phyloP scores from a whole-genome alignment of 2,329 filamentous ascomycete genomes.

The Cryoendolithus antarcticus region DNA sequence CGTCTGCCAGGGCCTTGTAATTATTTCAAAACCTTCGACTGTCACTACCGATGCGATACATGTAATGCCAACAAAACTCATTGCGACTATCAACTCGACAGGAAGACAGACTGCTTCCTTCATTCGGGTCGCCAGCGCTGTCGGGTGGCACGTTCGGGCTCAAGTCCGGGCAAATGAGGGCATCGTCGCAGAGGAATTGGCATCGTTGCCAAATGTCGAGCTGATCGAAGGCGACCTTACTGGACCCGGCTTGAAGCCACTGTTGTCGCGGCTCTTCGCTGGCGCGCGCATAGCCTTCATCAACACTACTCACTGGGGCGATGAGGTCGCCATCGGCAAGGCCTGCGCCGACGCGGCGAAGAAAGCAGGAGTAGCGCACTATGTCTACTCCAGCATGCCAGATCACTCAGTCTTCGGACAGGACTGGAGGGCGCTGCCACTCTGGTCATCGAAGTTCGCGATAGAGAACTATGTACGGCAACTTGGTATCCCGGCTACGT shows the following conservation, averaged over 20 bases:
- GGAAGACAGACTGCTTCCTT: constrained; percentile 92
- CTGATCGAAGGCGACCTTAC: constrained; percentile 55
- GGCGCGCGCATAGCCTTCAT: constrained; percentile 86
- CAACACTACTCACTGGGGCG: constrained; percentile 94
- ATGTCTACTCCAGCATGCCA: constrained; percentile 94
- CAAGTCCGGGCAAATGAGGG: constrained; percentile 81
- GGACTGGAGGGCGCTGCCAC: constrained; percentile 67
- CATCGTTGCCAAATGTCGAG: constrained; percentile 68
- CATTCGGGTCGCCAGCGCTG: constrained; percentile 82
- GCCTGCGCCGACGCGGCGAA: constrained; percentile 83
- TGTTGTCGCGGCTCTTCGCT: constrained; percentile 43
- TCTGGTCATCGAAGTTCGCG: constrained; percentile 86
- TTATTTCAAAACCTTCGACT: neutral
- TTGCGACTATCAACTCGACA: constrained; percentile 90
- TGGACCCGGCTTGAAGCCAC: constrained; percentile 17
- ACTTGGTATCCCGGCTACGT: constrained; percentile 73
- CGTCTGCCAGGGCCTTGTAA: too few relatives aligned
- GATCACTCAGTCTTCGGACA: constrained; percentile 73
- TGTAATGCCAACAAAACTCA: constrained; percentile 49
- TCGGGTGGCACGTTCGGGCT: constrained; percentile 85
- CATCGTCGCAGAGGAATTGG: constrained; percentile 77
- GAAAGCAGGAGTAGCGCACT: constrained; percentile 72
- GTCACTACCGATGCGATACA: constrained; percentile 11
- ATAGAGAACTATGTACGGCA: constrained; percentile 84
- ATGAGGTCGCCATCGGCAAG: constrained; percentile 81